A percentile compares a stretch with the other conserved stretches of the same genome.
phyloP scores from a whole-genome alignment of 169 alveolate species.

The Neospora caninum region DNA sequence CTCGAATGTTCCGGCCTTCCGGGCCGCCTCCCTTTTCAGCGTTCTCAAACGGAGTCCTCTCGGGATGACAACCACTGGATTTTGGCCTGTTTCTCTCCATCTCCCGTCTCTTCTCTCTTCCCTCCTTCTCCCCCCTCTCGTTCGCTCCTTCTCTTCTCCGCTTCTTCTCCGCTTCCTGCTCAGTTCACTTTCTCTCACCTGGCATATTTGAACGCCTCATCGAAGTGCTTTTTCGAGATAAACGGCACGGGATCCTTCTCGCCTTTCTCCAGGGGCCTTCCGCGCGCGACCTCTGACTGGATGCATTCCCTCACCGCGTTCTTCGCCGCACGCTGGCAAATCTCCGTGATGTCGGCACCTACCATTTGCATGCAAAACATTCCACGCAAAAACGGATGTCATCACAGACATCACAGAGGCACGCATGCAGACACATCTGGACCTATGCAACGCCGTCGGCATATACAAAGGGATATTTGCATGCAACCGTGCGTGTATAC shows the following conservation, averaged over 20 bases:
- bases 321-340: slow-evolving; percentile 98
- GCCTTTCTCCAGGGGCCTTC: slow-evolving; percentile 75
- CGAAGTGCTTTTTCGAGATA: slow-evolving; percentile 92
- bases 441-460: too few relatives aligned
- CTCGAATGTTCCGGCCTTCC: too few relatives aligned
- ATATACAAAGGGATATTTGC: too few relatives aligned
- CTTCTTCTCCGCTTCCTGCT: too few relatives aligned
- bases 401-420: too few relatives aligned
- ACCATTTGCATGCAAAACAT: slow-evolving; percentile 85
- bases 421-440: too few relatives aligned
- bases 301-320: slow-evolving; percentile 98
- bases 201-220: slow-evolving; percentile 91
- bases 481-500: too few relatives aligned
- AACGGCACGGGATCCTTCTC: slow-evolving; percentile 94
- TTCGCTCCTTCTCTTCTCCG: too few relatives aligned
- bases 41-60: too few relatives aligned
- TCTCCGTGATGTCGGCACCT: slow-evolving; percentile 99
- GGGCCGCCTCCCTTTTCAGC: too few relatives aligned
- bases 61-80: too few relatives aligned
- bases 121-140: background rate
- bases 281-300: slow-evolving; percentile 75
- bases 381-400: too few relatives aligned
- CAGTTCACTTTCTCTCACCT: slow-evolving; percentile 81
- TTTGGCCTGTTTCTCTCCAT: background rate
- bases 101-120: background rate